Percentiles rank a stretch among this genome's conserved stretches.
These are phyloP conservation scores for Ambrosia artemisiifolia DNA, from an alignment of 129 eudicot genomes.

Conservation along the genomic window DNA sequence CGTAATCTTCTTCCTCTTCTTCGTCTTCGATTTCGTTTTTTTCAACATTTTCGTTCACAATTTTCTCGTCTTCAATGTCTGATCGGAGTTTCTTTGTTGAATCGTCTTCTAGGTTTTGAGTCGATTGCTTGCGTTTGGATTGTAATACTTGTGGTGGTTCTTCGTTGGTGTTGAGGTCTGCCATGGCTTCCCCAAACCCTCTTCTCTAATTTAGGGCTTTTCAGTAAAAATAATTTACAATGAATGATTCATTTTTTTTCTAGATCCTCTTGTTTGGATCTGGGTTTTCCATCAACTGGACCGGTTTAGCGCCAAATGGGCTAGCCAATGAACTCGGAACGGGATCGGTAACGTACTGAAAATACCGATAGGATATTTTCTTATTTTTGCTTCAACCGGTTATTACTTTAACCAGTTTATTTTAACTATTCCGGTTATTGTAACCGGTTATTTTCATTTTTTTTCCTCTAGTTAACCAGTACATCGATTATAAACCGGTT, in stretches of 20 bases:
- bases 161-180: constrained; percentile 39
- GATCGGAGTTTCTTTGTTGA: constrained; percentile 42
- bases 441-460: too few relatives aligned
- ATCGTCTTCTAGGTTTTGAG: background rate
- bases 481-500: too few relatives aligned
- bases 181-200: constrained; percentile 32
- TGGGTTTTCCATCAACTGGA: background rate
- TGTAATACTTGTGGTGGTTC: constrained; percentile 39
- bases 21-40: constrained; percentile 28
- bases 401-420: too few relatives aligned
- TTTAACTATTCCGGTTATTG: too few relatives aligned
- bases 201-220: constrained; percentile 24
- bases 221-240: background rate
- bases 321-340: background rate
- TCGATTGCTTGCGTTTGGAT: constrained; percentile 38
- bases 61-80: constrained; percentile 20
- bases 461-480: too few relatives aligned
- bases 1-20: constrained; percentile 36
- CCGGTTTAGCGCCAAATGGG: background rate
- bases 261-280: background rate
- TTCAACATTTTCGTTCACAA: background rate
- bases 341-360: too few relatives aligned
- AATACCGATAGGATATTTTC: too few relatives aligned
- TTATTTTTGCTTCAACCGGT: too few relatives aligned
- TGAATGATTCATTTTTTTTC: background rate